Percentiles rank a stretch among this genome's conserved stretches.
phyloP scores from a whole-genome alignment of 176 grass and related monocot genomes.

The Eleusine indica region DNA sequence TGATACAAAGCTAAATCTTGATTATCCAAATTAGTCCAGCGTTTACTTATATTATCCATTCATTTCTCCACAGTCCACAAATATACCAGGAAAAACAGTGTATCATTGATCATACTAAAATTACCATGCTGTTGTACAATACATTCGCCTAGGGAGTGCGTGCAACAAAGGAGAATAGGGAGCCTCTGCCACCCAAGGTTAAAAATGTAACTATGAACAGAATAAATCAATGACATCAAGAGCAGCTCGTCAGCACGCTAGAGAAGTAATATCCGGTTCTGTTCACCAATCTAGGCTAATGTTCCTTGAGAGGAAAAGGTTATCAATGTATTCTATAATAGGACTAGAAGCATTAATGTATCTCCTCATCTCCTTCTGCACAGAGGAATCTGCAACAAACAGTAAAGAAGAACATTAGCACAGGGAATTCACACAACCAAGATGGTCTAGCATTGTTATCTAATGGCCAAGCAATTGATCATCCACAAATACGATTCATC shows the following conservation, averaged over 20 bases:
- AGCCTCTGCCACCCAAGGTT: constrained; percentile 49
- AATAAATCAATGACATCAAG: constrained; percentile 39
- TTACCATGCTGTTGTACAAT: constrained; percentile 31
- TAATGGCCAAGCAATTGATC: background rate
- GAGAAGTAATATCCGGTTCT: constrained; percentile 30
- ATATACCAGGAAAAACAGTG: background rate
- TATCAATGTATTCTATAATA: constrained; percentile 90
- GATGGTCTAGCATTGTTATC: background rate
- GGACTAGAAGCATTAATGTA: constrained; percentile 83
- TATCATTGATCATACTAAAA: constrained; percentile 42
- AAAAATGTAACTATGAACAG: constrained; percentile 32
- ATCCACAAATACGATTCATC: background rate
- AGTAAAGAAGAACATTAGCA: background rate
- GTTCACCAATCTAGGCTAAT: constrained; percentile 95
- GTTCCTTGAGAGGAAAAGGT: constrained; percentile 87
- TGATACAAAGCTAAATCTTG: background rate
- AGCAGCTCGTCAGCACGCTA: constrained; percentile 42
- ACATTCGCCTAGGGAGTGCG: constrained; percentile 30
- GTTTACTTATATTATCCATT: background rate
- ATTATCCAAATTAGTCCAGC: background rate
- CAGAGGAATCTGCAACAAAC: constrained; percentile 69
- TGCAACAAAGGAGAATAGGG: constrained; percentile 26
- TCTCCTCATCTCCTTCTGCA: constrained; percentile 92
- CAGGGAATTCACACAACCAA: background rate
- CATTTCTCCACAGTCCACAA: background rate